A percentile compares a stretch with the other conserved stretches of the same genome.
These are phyloP conservation scores for Reticulascus tulasneorum DNA, from an alignment of 2,329 filamentous ascomycete species.

Conservation along the genomic window DNA sequence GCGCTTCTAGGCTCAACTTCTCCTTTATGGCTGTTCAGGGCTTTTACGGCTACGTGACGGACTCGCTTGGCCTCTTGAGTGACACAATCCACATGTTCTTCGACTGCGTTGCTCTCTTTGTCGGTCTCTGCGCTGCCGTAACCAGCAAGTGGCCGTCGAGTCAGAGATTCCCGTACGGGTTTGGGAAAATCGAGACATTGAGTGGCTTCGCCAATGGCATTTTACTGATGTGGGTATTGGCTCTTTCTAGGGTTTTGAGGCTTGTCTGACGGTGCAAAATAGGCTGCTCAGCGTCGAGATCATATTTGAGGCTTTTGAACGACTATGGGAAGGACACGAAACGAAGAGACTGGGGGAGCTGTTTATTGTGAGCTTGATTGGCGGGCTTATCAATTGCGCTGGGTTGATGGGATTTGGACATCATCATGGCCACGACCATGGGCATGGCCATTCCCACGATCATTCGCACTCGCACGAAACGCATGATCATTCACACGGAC, in stretches of 20 bases:
- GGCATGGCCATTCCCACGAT: slow-evolving; percentile 32
- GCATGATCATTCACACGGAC: slow-evolving; percentile 38
- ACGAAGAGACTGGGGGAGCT: slow-evolving; percentile 83
- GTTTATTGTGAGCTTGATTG: slow-evolving; percentile 81
- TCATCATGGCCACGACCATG: slow-evolving; percentile 49
- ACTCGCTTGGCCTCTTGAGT: slow-evolving; percentile 89
- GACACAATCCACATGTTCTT: slow-evolving; percentile 99
- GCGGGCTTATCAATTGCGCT: slow-evolving; percentile 84
- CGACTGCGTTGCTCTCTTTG: slow-evolving; percentile 86
- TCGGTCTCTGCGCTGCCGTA: slow-evolving; percentile 86
- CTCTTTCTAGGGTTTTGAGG: rapidly evolving
- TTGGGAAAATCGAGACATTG: slow-evolving; percentile 93
- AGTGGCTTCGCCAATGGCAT: slow-evolving; percentile 96
- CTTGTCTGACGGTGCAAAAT: background rate
- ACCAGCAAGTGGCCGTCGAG: slow-evolving; percentile 96
- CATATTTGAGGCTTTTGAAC: slow-evolving; percentile 87
- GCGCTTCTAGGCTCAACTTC: slow-evolving; percentile 71
- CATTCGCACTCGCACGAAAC: slow-evolving; percentile 29
- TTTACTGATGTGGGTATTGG: slow-evolving; percentile 69
- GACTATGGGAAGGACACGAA: slow-evolving; percentile 77
- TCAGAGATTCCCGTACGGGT: slow-evolving; percentile 85
- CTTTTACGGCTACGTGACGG: slow-evolving; percentile 89
- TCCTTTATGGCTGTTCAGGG: slow-evolving; percentile 92
- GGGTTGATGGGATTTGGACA: slow-evolving; percentile 82
- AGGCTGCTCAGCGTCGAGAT: slow-evolving; percentile 94